phyloP scores from a whole-genome alignment of 805 yeast genomes.

The Nakazawaea laoshanensis region DNA sequence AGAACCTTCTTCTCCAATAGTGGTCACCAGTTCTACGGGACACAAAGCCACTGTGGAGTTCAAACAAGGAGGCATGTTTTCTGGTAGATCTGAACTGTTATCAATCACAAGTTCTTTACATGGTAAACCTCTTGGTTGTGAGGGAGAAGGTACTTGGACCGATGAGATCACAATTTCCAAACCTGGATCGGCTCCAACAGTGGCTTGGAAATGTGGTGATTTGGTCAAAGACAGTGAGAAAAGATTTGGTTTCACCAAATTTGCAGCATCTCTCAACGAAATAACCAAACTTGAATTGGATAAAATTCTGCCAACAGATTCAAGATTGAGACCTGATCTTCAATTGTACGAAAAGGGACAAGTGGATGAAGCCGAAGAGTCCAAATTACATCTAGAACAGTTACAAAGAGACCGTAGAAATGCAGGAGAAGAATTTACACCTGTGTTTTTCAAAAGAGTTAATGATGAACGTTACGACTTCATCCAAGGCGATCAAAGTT shows the following conservation, averaged over 20 bases:
- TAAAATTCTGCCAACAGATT: conserved; percentile 73
- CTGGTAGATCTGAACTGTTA: conserved; percentile 71
- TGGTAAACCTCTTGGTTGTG: conserved; percentile 24
- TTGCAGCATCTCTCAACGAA: conserved; percentile 75
- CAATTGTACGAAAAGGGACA: conserved; percentile 61
- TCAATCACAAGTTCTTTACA: conserved; percentile 30
- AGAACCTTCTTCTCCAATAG: conserved; percentile 71
- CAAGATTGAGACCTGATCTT: conserved; percentile 86
- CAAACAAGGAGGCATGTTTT: conserved; percentile 78
- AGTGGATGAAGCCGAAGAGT: conserved; percentile 59
- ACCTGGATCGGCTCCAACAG: conserved; percentile 22
- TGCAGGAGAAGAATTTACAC: conserved; percentile 37
- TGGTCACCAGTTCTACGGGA: conserved; percentile 63
- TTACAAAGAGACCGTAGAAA: conserved; percentile 73
- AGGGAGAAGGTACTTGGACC: conserved; percentile 79
- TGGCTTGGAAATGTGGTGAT: conserved; percentile 66
- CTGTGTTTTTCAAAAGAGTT: conserved; percentile 52
- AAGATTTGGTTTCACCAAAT: conserved; percentile 81
- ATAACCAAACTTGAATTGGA: conserved; percentile 64
- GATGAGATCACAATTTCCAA: conserved; percentile 40
- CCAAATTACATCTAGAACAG: conserved; percentile 67
- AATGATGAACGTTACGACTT: conserved; percentile 24
- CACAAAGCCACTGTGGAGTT: conserved; percentile 63
- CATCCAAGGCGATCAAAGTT: conserved; percentile 50
- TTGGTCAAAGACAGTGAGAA: conserved; percentile 47